These are phyloP conservation scores for Ramalina intermedia DNA, from an alignment of 495 filamentous ascomycete genomes.

Conservation along the genomic window DNA sequence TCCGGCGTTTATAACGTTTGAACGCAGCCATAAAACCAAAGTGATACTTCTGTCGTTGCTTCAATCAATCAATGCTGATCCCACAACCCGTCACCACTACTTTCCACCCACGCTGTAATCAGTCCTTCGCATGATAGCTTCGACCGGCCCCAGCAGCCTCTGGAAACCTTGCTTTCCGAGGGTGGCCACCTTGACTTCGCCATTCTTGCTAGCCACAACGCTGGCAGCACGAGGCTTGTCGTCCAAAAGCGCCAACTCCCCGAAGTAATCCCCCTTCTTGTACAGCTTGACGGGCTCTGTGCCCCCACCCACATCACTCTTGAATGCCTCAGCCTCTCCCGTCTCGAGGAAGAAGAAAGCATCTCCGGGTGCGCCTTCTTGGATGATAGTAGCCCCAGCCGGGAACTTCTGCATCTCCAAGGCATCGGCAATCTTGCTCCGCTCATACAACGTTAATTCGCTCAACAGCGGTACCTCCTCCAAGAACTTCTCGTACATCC, in stretches of 20 bases:
- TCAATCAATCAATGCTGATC: background rate
- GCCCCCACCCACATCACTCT: slow-evolving; percentile 38
- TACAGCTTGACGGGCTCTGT: slow-evolving; percentile 61
- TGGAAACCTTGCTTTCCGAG: slow-evolving; percentile 91
- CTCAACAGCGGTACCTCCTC: slow-evolving; percentile 87
- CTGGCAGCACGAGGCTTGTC: slow-evolving; percentile 90
- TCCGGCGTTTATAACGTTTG: too few species aligned
- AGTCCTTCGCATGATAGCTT: slow-evolving; percentile 84
- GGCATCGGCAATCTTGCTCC: slow-evolving; percentile 92
- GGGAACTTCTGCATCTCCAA: slow-evolving; percentile 80
- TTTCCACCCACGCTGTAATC: slow-evolving; percentile 28
- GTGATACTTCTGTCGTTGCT: too few species aligned
- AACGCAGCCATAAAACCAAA: too few species aligned
- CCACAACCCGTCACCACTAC: background rate
- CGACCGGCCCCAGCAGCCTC: slow-evolving; percentile 80
- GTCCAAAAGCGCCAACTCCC: slow-evolving; percentile 83
- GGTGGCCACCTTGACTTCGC: slow-evolving; percentile 79
- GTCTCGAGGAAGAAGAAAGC: slow-evolving; percentile 85
- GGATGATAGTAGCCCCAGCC: slow-evolving; percentile 68
- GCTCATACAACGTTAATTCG: slow-evolving; percentile 75
- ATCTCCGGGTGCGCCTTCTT: slow-evolving; percentile 81
- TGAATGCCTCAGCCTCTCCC: slow-evolving; percentile 79
- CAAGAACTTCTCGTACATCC: slow-evolving; percentile 96
- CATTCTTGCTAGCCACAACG: slow-evolving; percentile 48
- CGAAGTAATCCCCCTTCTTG: slow-evolving; percentile 89